phyloP scores from a whole-genome alignment of 225 moss, liverwort and hornwort species.

The Physcomitrium patens region DNA sequence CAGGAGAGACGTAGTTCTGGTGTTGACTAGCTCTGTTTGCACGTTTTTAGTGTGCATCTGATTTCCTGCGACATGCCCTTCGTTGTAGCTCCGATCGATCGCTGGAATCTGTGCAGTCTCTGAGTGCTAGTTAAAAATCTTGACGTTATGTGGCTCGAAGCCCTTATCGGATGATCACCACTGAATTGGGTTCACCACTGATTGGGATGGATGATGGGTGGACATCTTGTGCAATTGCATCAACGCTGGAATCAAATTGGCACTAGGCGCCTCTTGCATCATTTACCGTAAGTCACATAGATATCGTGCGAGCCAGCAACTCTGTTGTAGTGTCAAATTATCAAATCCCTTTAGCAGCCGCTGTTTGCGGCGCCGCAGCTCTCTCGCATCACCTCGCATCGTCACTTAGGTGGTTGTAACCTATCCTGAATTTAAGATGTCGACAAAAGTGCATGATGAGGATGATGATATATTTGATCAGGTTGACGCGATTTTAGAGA shows the following conservation, averaged over 20 bases:
- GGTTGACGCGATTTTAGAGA: constrained; percentile 52
- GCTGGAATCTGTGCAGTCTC: background rate
- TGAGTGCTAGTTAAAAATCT: background rate
- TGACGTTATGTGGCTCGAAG: background rate
- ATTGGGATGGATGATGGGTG: background rate
- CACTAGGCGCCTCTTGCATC: constrained; percentile 9
- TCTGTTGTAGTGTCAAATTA: background rate
- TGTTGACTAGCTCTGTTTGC: background rate
- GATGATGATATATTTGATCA: constrained; percentile 50
- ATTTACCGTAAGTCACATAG: background rate
- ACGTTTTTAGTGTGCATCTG: background rate
- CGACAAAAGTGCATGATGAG: constrained; percentile 55
- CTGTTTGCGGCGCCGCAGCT: background rate
- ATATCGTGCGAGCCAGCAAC: background rate
- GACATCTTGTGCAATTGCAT: background rate
- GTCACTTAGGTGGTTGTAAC: constrained; percentile 14
- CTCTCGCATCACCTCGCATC: background rate
- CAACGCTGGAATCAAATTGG: background rate
- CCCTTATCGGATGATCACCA: constrained; percentile 11
- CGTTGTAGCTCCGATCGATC: background rate
- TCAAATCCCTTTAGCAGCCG: background rate
- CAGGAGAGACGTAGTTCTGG: background rate
- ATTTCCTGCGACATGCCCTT: background rate
- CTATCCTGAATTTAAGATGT: constrained; percentile 29
- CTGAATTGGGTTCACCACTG: background rate